Percentiles rank a stretch among this genome's conserved stretches.
phyloP scores from a whole-genome alignment of 139 green algal species.

The Medakamo hakoo region DNA sequence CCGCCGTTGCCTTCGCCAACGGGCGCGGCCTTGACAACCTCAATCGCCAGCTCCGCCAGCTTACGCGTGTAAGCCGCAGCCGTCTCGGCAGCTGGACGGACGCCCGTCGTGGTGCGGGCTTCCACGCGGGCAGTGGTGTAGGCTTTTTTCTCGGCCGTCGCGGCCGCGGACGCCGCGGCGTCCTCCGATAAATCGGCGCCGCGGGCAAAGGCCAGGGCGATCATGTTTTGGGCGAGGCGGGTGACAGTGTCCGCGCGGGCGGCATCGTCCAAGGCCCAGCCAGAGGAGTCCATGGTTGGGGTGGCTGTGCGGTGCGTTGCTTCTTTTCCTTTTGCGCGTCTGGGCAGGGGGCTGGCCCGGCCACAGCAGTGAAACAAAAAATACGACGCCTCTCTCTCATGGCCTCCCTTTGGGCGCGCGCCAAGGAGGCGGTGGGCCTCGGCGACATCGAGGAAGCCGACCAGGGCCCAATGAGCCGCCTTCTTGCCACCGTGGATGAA shows the following conservation, averaged over 20 bases:
- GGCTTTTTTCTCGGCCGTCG: slow-evolving; percentile 49
- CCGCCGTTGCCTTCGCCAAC: neutral
- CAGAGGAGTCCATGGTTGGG: slow-evolving; percentile 5
- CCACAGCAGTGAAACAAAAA: too few species aligned
- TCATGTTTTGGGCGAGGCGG: slow-evolving; percentile 38
- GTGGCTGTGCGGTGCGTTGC: too few species aligned
- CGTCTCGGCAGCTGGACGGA: slow-evolving; percentile 28
- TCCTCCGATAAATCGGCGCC: slow-evolving; percentile 25
- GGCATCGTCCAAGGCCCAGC: slow-evolving; percentile 34
- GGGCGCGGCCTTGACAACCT: slow-evolving; percentile 20
- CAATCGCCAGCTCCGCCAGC: slow-evolving; percentile 45
- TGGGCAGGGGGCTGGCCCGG: too few species aligned
- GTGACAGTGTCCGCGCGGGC: slow-evolving; percentile 39
- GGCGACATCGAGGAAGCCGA: too few species aligned
- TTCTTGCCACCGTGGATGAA: too few species aligned
- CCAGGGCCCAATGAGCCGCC: too few species aligned
- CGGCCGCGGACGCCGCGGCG: slow-evolving; percentile 18
- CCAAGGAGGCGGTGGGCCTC: too few species aligned
- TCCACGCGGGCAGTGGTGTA: slow-evolving; percentile 65
- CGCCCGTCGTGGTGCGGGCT: slow-evolving; percentile 56
- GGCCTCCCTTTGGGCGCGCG: too few species aligned
- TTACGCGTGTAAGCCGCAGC: slow-evolving; percentile 40
- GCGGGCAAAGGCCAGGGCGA: slow-evolving; percentile 37
- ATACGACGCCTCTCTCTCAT: too few species aligned
- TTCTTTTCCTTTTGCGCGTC: too few species aligned